These are phyloP conservation scores for Spizellomyces punctatus DNA, from an alignment of 192 early-diverging fungal species.

Conservation along the genomic window DNA sequence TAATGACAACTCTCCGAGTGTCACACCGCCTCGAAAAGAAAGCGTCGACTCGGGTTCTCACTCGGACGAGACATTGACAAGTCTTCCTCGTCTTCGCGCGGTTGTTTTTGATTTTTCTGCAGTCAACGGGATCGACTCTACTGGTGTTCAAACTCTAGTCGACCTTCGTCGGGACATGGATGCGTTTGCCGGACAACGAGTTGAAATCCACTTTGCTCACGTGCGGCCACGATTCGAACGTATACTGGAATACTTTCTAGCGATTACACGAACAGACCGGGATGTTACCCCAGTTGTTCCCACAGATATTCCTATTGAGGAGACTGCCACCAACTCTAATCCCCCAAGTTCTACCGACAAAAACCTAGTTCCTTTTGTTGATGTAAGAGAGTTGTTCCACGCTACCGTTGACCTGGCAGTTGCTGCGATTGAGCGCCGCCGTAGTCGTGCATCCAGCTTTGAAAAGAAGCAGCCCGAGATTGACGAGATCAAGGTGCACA, in stretches of 20 bases:
- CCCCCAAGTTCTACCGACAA: background rate
- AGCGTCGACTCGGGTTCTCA: too few relatives aligned
- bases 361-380: conserved; percentile 1
- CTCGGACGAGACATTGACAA: too few relatives aligned
- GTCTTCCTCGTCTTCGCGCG: conserved; percentile 56
- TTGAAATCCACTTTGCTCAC: conserved; percentile 59
- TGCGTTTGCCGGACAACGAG: conserved; percentile 48
- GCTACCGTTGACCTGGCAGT: conserved; percentile 35
- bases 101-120: conserved; percentile 81
- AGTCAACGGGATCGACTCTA: conserved; percentile 78
- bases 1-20: background rate
- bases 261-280: conserved; percentile 7
- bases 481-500: too few relatives aligned
- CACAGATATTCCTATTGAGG: background rate
- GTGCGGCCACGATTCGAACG: conserved; percentile 32
- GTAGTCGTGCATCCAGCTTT: too few relatives aligned
- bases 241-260: conserved; percentile 26
- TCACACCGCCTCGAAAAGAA: too few relatives aligned
- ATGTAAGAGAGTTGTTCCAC: conserved; percentile 24
- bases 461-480: too few relatives aligned
- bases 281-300: conserved; percentile 14
- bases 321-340: background rate
- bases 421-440: too few relatives aligned
- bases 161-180: conserved; percentile 65
- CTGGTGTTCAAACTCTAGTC: conserved; percentile 74